These are phyloP conservation scores for Yamadazyma conglobata DNA, from an alignment of 1,139 yeast genomes.

Conservation along the genomic window DNA sequence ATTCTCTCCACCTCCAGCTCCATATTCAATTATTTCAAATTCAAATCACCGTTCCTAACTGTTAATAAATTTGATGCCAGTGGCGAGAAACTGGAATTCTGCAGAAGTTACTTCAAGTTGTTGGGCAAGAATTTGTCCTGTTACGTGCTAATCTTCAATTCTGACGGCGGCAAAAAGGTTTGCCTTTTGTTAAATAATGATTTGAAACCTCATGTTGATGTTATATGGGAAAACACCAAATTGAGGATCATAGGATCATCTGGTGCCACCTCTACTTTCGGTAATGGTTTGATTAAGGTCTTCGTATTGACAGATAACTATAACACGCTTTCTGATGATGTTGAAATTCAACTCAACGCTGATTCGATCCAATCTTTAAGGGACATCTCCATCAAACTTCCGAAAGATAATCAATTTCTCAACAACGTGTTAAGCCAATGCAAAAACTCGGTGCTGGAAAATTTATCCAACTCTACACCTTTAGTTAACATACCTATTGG, in stretches of 20 bases:
- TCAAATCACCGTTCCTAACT: conserved; percentile 31
- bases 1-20: conserved; percentile 26
- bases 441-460: conserved; percentile 12
- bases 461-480: conserved; percentile 6
- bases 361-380: conserved; percentile 11
- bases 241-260: conserved; percentile 34
- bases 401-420: conserved; percentile 14
- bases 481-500: conserved; percentile 31
- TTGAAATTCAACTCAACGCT: conserved; percentile 13
- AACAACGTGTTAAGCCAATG: conserved; percentile 16
- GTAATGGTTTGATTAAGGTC: conserved; percentile 29
- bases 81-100: conserved; percentile 20
- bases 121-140: conserved; percentile 33
- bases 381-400: conserved; percentile 14
- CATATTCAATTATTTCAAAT: conserved; percentile 29
- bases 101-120: conserved; percentile 33
- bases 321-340: conserved; percentile 24
- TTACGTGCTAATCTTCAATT: conserved; percentile 27
- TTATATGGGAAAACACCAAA: conserved; percentile 25
- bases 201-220: conserved; percentile 34
- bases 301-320: conserved; percentile 23
- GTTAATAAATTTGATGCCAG: conserved; percentile 17
- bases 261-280: conserved; percentile 39
- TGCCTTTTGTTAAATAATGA: conserved; percentile 32
- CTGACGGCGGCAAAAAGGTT: conserved; percentile 12